These are phyloP conservation scores for Rubus idaeus DNA, from an alignment of 306 rosid genomes.

Conservation along the genomic window DNA sequence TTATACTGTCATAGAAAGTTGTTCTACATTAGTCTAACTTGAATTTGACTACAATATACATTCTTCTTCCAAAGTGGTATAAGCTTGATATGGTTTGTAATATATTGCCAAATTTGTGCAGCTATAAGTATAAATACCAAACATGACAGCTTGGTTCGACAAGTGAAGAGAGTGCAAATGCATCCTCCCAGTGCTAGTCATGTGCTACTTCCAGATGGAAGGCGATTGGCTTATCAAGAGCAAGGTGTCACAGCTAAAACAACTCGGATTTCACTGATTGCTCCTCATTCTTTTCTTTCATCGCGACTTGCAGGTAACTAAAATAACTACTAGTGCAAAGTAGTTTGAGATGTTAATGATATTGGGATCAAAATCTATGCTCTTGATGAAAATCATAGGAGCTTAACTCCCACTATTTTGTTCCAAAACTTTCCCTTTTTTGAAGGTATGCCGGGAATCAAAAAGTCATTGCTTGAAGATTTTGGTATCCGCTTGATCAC, in stretches of 20 bases:
- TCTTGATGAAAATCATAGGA: background rate
- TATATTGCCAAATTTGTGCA: slow-evolving; percentile 41
- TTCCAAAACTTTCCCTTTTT: slow-evolving; percentile 7
- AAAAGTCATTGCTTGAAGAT: slow-evolving; percentile 70
- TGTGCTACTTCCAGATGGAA: slow-evolving; percentile 84
- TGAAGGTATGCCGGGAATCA: slow-evolving; percentile 82
- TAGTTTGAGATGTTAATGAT: slow-evolving; percentile 9
- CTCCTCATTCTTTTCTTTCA: slow-evolving; percentile 89
- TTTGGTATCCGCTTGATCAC: slow-evolving; percentile 78
- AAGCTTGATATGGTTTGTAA: slow-evolving; percentile 1
- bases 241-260: slow-evolving; percentile 67
- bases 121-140: slow-evolving; percentile 55
- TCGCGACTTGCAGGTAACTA: slow-evolving; percentile 81
- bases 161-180: slow-evolving; percentile 47
- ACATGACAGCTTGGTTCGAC: slow-evolving; percentile 36
- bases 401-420: background rate
- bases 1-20: background rate
- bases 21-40: background rate
- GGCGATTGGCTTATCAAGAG: slow-evolving; percentile 75
- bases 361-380: background rate
- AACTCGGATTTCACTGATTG: slow-evolving; percentile 76
- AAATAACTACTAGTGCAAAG: background rate
- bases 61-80: background rate
- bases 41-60: background rate
- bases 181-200: slow-evolving; percentile 87